These are phyloP conservation scores for Luffa acutangula DNA, from an alignment of 306 rosid genomes.

Conservation along the genomic window DNA sequence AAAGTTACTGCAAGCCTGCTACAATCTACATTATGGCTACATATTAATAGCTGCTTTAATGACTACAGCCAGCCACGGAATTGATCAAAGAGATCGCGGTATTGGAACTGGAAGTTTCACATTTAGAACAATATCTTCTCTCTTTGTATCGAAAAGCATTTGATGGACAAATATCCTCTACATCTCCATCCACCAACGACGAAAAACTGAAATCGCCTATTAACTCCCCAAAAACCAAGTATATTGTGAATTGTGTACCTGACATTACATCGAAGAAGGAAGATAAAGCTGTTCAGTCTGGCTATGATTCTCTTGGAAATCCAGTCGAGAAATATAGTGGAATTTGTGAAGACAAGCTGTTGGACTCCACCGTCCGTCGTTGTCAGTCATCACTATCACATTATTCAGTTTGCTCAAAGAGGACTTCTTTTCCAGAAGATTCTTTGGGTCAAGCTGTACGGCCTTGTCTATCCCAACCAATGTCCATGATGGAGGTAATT, in stretches of 20 bases:
- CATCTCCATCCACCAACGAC: slow-evolving; percentile 47
- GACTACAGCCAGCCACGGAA: slow-evolving; percentile 78
- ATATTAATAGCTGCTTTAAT: slow-evolving; percentile 5
- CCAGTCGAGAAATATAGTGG: slow-evolving; percentile 24
- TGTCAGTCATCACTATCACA: slow-evolving; percentile 80
- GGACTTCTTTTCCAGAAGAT: slow-evolving; percentile 48
- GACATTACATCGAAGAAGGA: slow-evolving; percentile 29
- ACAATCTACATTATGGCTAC: neutral
- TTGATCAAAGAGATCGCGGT: slow-evolving; percentile 87
- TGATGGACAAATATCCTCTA: slow-evolving; percentile 52
- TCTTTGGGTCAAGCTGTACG: slow-evolving; percentile 50
- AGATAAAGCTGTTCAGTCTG: slow-evolving; percentile 32
- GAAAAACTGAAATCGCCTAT: slow-evolving; percentile 30
- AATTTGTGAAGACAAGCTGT: slow-evolving; percentile 32
- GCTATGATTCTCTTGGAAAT: slow-evolving; percentile 26
- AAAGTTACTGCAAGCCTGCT: neutral
- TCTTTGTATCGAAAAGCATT: slow-evolving; percentile 81
- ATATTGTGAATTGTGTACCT: slow-evolving; percentile 26
- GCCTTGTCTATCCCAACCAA: slow-evolving; percentile 84
- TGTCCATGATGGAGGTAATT: slow-evolving; percentile 83
- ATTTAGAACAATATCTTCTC: slow-evolving; percentile 95
- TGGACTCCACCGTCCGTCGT: slow-evolving; percentile 70
- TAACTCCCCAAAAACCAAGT: slow-evolving; percentile 26
- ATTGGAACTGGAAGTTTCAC: slow-evolving; percentile 74
- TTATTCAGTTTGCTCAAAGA: slow-evolving; percentile 34